Conservation (phyloP, 2,329 filamentous ascomycete genomes). For the Cephalotrichum gorgonifer region DNA sequence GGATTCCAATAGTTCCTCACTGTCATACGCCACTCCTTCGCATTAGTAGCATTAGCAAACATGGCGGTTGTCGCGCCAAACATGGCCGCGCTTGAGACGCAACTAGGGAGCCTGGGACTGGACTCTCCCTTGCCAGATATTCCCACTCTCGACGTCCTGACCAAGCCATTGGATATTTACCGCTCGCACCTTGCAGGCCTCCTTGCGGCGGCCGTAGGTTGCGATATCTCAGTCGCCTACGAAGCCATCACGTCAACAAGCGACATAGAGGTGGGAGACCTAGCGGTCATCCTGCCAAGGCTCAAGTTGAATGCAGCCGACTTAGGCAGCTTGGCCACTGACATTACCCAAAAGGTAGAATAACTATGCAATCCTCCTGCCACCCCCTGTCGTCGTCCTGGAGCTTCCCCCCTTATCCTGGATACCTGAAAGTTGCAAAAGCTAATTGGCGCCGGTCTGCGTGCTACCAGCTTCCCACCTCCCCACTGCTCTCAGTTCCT, state of each 20-base stretch:
- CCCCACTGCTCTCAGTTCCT: constrained; percentile 46
- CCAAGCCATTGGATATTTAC: constrained; percentile 10
- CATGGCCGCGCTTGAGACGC: neutral
- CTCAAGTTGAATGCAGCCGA: constrained; percentile 7
- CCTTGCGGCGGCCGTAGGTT: constrained; percentile 6
- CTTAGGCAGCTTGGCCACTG: constrained; percentile 3
- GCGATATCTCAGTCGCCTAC: constrained; percentile 7
- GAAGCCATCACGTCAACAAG: constrained; percentile 9
- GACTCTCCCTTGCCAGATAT: constrained; percentile 5
- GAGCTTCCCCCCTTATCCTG: too few relatives aligned
- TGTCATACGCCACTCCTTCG: neutral
- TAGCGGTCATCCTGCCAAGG: constrained; percentile 8
- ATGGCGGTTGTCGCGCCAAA: neutral
- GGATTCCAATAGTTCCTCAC: neutral
- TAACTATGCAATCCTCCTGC: neutral
- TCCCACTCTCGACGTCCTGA: constrained; percentile 5
- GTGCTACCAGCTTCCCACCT: constrained; percentile 43
- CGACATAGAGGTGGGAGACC: constrained; percentile 9
- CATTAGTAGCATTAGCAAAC: neutral
- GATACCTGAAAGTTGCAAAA: neutral
- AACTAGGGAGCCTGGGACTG: neutral
- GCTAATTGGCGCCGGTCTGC: neutral
- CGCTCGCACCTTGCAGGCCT: constrained; percentile 6
- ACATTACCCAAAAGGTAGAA: neutral
- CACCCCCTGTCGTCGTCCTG: neutral